Conservation (phyloP, 2,329 filamentous ascomycete genomes). For the Akanthomyces lecanii region DNA sequence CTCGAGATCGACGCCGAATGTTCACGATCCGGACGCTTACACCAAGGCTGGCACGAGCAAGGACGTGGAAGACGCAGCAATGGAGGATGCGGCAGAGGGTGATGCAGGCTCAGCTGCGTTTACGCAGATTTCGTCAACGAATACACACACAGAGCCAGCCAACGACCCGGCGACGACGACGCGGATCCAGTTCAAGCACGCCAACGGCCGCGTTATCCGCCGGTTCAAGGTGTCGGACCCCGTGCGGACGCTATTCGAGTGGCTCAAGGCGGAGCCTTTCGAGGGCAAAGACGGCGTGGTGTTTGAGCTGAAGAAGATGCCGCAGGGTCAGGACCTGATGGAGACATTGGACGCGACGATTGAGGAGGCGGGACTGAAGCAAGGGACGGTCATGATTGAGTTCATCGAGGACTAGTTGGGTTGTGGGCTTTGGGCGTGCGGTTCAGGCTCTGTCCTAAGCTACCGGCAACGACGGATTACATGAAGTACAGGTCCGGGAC, state of each 20-base stretch:
- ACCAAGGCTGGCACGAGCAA: conserved; percentile 60
- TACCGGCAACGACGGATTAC: too few species aligned
- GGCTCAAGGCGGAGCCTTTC: conserved; percentile 84
- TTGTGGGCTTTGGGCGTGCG: not conserved
- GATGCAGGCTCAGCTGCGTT: conserved; percentile 47
- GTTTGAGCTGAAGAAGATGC: conserved; percentile 86
- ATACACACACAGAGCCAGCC: conserved; percentile 73
- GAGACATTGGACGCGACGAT: conserved; percentile 70
- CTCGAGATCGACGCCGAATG: conserved; percentile 42
- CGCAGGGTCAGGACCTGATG: conserved; percentile 74
- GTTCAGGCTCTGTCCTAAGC: too few species aligned
- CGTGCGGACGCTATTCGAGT: conserved; percentile 86
- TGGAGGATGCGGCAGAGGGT: conserved; percentile 34
- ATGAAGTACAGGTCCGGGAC: not conserved
- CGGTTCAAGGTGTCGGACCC: conserved; percentile 74
- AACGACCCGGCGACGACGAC: conserved; percentile 69
- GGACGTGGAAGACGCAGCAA: conserved; percentile 44
- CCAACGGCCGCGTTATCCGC: conserved; percentile 78
- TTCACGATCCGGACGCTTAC: conserved; percentile 80
- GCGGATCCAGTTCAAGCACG: conserved; percentile 87
- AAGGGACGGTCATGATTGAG: conserved; percentile 93
- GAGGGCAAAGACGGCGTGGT: conserved; percentile 71
- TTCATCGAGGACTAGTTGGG: conserved; percentile 58
- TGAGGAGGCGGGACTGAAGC: conserved; percentile 78
- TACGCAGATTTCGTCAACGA: conserved; percentile 64